These are phyloP conservation scores for Penicillium sp. DNA, from an alignment of 2,329 filamentous ascomycete species.

Conservation along the genomic window DNA sequence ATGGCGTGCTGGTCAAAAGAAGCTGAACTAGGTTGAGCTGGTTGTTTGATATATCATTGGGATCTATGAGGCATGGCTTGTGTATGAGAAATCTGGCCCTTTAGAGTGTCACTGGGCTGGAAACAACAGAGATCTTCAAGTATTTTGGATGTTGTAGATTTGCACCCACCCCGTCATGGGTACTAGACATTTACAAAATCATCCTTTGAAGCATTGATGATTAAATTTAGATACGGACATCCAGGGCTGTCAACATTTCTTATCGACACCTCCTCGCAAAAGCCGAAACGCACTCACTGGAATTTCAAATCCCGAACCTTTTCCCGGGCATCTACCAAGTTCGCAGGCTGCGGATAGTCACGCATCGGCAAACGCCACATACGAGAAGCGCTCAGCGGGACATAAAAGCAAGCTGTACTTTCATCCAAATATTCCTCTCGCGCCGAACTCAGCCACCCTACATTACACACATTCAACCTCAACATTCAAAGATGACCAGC, in stretches of 20 bases:
- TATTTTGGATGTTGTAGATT: too few relatives aligned
- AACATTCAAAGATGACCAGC: background rate
- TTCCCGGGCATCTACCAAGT: background rate
- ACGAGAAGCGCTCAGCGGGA: background rate
- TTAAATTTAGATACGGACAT: too few relatives aligned
- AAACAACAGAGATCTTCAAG: too few relatives aligned
- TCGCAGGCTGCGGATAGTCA: background rate
- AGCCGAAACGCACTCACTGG: background rate
- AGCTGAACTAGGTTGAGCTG: background rate
- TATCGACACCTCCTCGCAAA: background rate
- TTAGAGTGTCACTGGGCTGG: too few relatives aligned
- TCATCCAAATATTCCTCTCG: background rate
- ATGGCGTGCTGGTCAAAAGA: background rate
- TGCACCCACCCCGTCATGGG: too few relatives aligned
- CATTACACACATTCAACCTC: background rate
- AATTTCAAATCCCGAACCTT: background rate
- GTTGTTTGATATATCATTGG: background rate
- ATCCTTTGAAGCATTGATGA: too few relatives aligned
- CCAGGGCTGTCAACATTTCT: too few relatives aligned
- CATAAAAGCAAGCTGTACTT: too few relatives aligned
- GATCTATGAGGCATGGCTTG: background rate
- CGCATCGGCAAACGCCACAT: background rate
- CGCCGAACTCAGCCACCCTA: accelerated
- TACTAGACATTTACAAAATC: too few relatives aligned
- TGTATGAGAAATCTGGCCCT: background rate